Percentiles rank a stretch among this genome's conserved stretches.
Evolutionary conservation across 2,329 filamentous ascomycete species (phyloP).

Genomic region (Neodidymelliopsis sp.): DNA sequence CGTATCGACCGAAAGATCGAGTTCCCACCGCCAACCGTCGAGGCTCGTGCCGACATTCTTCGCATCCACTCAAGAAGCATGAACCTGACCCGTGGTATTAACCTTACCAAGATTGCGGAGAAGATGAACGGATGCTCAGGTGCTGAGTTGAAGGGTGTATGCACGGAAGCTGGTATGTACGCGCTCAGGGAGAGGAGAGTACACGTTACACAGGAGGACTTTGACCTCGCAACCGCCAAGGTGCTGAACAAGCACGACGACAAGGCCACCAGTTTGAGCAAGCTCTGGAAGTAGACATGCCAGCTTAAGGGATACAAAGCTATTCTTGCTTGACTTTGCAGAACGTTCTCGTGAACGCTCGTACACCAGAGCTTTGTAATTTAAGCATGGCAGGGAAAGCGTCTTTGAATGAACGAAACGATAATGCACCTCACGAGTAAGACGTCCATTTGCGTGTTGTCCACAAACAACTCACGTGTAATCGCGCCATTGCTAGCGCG

Average conservation of each 20-base stretch:
- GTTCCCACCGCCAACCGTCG: conserved; percentile 94
- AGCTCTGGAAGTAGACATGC: conserved; percentile 75
- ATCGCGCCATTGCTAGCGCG: conserved; percentile 17
- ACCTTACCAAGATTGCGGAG: conserved; percentile 97
- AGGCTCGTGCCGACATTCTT: conserved; percentile 95
- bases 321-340: conserved; percentile 4
- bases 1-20: conserved; percentile 99
- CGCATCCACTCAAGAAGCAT: conserved; percentile 98
- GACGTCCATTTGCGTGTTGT: neutral
- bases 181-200: conserved; percentile 93
- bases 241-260: conserved; percentile 99
- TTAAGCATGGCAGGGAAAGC: conserved; percentile 24
- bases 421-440: neutral
- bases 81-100: conserved; percentile 97
- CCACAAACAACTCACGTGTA: conserved; percentile 7
- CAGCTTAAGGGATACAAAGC: neutral
- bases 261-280: conserved; percentile 90
- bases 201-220: conserved; percentile 98
- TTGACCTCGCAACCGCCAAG: conserved; percentile 98
- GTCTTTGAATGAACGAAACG: conserved; percentile 15
- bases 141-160: conserved; percentile 97
- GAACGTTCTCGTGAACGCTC: neutral
- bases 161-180: conserved; percentile 98
- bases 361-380: conserved; percentile 20
- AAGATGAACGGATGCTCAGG: conserved; percentile 99